A percentile compares a stretch with the other conserved stretches of the same genome.
phyloP scores from a whole-genome alignment of 2,329 filamentous ascomycete genomes.

The Botrytis cinerea region DNA sequence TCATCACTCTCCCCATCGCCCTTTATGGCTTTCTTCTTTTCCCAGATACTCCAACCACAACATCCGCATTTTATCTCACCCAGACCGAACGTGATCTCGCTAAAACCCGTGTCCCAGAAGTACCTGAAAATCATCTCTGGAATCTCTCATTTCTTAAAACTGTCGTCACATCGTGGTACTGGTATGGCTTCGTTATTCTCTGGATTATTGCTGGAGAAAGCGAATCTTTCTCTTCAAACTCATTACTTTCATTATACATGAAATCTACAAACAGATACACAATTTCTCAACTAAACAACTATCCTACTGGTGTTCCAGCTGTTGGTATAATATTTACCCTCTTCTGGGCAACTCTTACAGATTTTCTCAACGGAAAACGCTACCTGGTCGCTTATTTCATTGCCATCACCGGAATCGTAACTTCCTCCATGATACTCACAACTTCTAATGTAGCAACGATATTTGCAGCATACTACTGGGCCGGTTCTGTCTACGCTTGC shows the following conservation, averaged over 20 bases:
- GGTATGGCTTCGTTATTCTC: slow-evolving; percentile 65
- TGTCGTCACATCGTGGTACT: slow-evolving; percentile 61
- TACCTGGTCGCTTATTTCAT: slow-evolving; percentile 70
- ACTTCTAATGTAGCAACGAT: slow-evolving; percentile 48
- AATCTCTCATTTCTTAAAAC: slow-evolving; percentile 52
- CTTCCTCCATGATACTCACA: slow-evolving; percentile 60
- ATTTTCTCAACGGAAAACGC: slow-evolving; percentile 62
- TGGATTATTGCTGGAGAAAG: slow-evolving; percentile 73
- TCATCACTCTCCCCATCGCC: slow-evolving; percentile 59
- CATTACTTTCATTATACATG: slow-evolving; percentile 55
- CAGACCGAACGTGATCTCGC: slow-evolving; percentile 47
- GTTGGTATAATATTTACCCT: slow-evolving; percentile 57
- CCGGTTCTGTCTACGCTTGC: slow-evolving; percentile 69
- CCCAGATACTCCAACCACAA: slow-evolving; percentile 48
- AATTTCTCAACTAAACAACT: slow-evolving; percentile 54
- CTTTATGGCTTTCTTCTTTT: slow-evolving; percentile 54
- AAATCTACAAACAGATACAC: slow-evolving; percentile 49
- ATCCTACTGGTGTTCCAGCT: slow-evolving; percentile 54
- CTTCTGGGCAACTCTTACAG: slow-evolving; percentile 69
- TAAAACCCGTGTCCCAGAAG: slow-evolving; percentile 48
- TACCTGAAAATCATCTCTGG: slow-evolving; percentile 48
- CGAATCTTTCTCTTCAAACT: slow-evolving; percentile 69
- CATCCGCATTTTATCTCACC: slow-evolving; percentile 47
- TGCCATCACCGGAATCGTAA: slow-evolving; percentile 62
- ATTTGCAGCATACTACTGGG: slow-evolving; percentile 71